Base-by-base conservation (phyloP, 73 alveolate genomes). In the Symbiodinium natans region DNA sequence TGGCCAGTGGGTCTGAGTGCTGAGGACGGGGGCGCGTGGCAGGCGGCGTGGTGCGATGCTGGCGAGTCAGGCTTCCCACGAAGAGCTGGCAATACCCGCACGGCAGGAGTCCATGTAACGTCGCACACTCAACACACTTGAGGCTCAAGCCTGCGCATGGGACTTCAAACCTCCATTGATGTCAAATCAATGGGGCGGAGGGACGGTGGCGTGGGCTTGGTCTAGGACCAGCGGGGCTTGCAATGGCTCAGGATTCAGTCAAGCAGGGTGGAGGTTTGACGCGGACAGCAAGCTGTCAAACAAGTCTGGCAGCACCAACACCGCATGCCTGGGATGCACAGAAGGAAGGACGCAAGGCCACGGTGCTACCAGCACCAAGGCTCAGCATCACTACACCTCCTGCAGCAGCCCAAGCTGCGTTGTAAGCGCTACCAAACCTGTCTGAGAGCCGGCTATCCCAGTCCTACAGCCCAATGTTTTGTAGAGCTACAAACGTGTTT, bases 201-300 rank as follows among this genome's bases (percentile, higher is more conserved):
- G 71, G 71, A 52, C 71, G 71, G 71, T 52, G 71, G 71, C 71
- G 71, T 8, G 71, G 71, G 71, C 71, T 52, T 52, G 71, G 71
- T 52, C 71, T 8, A 52, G 71, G 71, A 52, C 71, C 71, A 52
- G 71, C 71, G 71, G 25, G 27, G 71, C 71, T 52, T 52, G 71
- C 71, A 52, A 52, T 52, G 71, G 71, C 71, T 52, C 71, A 8
- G 71, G 71, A 52, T 52, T 52, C 31, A 15, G 31, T 52, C 71
- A 52, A 52, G 71, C 71, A 52, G 71, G 71, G 71, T 52, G 71
- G 31, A 52, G 71, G 71, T 52, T 52, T 52, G 71, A 52, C 71
- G 71, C n/a, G 71, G 71, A 52, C 17, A 15, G 71, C 31, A 23
- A 8, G 71, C 27, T 52, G 71, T 52, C 71, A 29, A 52, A 52